phyloP scores from a whole-genome alignment of 1,284 basidiomycete species.

The Inonotus obliquus region DNA sequence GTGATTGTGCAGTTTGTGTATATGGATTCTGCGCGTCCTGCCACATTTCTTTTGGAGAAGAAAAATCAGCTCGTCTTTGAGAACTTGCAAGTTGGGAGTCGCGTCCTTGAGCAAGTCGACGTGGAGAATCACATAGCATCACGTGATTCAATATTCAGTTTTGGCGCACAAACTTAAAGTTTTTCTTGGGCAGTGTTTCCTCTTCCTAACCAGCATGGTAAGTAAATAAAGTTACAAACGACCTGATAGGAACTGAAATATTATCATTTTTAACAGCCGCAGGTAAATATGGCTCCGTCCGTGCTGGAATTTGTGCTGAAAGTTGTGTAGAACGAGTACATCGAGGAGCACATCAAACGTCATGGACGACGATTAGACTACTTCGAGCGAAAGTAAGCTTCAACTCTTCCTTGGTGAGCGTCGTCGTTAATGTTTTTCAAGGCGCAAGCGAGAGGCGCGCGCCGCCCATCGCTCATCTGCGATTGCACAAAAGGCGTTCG shows the following conservation, averaged over 20 bases:
- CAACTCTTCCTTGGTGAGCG: constrained; percentile 5
- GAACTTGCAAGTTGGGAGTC: neutral
- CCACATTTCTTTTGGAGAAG: constrained; percentile 48
- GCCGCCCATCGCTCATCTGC: constrained; percentile 86
- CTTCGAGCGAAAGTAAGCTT: constrained; percentile 74
- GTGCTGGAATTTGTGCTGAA: constrained; percentile 2
- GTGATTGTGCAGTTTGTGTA: constrained; percentile 50
- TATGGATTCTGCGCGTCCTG: constrained; percentile 54
- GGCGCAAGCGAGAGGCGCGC: constrained; percentile 93
- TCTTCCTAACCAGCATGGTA: constrained; percentile 44
- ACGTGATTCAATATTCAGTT: neutral
- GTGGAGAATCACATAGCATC: constrained; percentile 5
- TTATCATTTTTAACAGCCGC: constrained; percentile 45
- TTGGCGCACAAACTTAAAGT: neutral
- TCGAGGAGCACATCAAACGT: constrained; percentile 85
- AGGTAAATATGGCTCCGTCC: constrained; percentile 40
- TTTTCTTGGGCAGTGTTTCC: neutral
- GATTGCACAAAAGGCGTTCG: constrained; percentile 90
- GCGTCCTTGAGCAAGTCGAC: neutral
- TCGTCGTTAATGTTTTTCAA: constrained; percentile 30
- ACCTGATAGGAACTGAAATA: constrained; percentile 15
- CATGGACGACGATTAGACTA: constrained; percentile 85
- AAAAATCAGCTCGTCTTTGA: neutral
- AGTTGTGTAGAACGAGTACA: constrained; percentile 74
- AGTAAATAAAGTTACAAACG: constrained; percentile 25